phyloP scores from a whole-genome alignment of 1,284 basidiomycete genomes.

The Sanguinoderma infundibulare region DNA sequence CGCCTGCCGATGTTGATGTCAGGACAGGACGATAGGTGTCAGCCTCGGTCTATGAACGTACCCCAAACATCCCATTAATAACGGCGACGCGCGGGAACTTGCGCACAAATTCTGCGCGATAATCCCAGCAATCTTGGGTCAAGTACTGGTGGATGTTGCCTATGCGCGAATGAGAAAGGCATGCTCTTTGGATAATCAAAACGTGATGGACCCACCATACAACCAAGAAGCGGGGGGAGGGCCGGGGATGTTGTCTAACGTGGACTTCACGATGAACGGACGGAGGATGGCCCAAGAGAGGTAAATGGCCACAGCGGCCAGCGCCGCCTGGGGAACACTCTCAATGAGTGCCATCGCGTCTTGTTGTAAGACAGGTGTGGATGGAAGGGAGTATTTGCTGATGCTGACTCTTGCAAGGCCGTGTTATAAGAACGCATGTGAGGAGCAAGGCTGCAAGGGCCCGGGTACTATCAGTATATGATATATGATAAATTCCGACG shows the following conservation, averaged over 20 bases:
- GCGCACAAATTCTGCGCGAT: slow-evolving; percentile 6
- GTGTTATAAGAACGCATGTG: no score
- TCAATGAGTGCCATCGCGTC: slow-evolving; percentile 10
- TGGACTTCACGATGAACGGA: slow-evolving; percentile 9
- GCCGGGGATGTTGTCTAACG: slow-evolving; percentile 21
- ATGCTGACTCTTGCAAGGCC: no score
- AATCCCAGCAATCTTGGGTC: slow-evolving; percentile 17
- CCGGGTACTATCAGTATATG: no score
- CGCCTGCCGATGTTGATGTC: neutral
- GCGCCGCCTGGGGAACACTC: slow-evolving; percentile 6
- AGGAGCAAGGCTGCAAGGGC: no score
- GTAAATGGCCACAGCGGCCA: slow-evolving; percentile 11
- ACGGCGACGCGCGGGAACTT: slow-evolving; percentile 13
- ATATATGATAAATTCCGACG: no score
- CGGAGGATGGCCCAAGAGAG: slow-evolving; percentile 13
- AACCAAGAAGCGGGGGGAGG: slow-evolving; percentile 12
- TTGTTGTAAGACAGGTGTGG: no score
- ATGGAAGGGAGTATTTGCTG: no score
- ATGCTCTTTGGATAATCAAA: no score
- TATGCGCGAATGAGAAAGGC: neutral
- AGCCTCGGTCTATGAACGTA: neutral
- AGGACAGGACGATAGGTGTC: neutral
- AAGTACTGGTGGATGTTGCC: slow-evolving; percentile 18
- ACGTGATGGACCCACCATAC: slow-evolving; percentile 4
- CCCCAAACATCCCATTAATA: slow-evolving; percentile 13